A percentile compares a stretch with the other conserved stretches of the same genome.
phyloP scores from a whole-genome alignment of 352 stramenopile species.

The Albugo laibachii region DNA sequence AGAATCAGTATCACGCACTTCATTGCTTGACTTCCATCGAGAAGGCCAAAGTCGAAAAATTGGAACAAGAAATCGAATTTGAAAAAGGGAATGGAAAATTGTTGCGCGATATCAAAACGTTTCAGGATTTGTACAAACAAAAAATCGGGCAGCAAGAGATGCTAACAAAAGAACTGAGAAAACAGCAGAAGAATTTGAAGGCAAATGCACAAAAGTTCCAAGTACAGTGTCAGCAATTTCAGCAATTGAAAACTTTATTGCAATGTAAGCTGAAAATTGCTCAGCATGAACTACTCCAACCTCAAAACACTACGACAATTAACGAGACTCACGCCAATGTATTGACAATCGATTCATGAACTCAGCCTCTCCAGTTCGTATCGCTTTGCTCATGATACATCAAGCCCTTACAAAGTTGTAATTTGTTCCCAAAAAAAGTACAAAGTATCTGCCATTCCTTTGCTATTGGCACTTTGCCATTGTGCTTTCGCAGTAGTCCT shows the following conservation, averaged over 20 bases:
- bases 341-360: too few relatives aligned
- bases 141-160: conserved; percentile 82
- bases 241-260: conserved; percentile 61
- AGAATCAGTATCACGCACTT: conserved; percentile 73
- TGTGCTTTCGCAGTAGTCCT: too few relatives aligned
- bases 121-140: conserved; percentile 82
- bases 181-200: conserved; percentile 81
- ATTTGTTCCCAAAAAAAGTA: too few relatives aligned
- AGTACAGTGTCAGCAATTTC: conserved; percentile 73
- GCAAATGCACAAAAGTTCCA: conserved; percentile 46
- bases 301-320: too few relatives aligned
- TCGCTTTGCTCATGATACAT: too few relatives aligned
- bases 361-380: too few relatives aligned
- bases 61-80: conserved; percentile 77
- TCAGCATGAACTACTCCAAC: conserved; percentile 2
- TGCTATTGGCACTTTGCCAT: too few relatives aligned
- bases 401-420: too few relatives aligned
- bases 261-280: conserved; percentile 51
- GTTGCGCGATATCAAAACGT: conserved; percentile 72
- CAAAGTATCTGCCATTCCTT: too few relatives aligned
- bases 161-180: conserved; percentile 77
- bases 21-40: conserved; percentile 61
- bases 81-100: conserved; percentile 57
- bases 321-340: too few relatives aligned
- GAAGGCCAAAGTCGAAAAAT: conserved; percentile 48